Base-by-base conservation (phyloP, 768 basidiomycete genomes). In the Boletus vinaceobasis region DNA sequence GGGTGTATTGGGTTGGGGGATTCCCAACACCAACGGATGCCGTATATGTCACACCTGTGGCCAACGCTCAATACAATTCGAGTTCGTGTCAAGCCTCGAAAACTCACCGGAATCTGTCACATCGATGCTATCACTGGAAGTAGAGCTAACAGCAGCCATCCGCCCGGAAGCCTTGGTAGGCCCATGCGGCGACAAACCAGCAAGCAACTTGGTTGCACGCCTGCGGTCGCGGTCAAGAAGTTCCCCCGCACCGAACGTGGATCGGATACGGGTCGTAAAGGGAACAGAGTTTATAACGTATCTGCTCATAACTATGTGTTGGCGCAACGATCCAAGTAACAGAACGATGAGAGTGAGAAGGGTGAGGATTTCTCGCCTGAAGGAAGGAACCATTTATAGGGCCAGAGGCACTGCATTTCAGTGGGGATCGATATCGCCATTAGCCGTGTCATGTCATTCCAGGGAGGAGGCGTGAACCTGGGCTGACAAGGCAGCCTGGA, bases 171-270 rank as follows among this genome's bases (percentile, higher is more conserved):
- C 50, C 48, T 72, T 65, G 29, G 63, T 60, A 13, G 83, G 84
- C 15, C 83, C 81, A 55, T 84, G 81, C 0, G 82, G 77, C 50
- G 80, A 78, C 39, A 79, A 37, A 23, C 81, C 82, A 27, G 74
- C 70, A n/a, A 83, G 62, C 59, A 85, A 59, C 73, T 81, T 85
- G 67, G 75, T 67, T 11, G 83, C 82, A 15, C 84, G 78, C 43
- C 75, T 74, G 56, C 73, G 71, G 66, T 85, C 83, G 63, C 78
- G 77, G 29, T 78, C 74, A 43, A 84, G 67, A 58, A 85, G 72
- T 33, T 80, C 74, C 61, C 68, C 74, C 17, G 75, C 79, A 42
- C 77, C 75, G n/a, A 70, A 56, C 57, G 61, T 52, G 29, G 59
- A 56, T 65, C 67, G 59, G 62, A 84, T 50, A 58, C 75, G 75